A percentile compares a stretch with the other conserved stretches of the same genome.
Evolutionary conservation across 208 protist species (phyloP).

Genomic region (Blastocrithidia nonstop): DNA sequence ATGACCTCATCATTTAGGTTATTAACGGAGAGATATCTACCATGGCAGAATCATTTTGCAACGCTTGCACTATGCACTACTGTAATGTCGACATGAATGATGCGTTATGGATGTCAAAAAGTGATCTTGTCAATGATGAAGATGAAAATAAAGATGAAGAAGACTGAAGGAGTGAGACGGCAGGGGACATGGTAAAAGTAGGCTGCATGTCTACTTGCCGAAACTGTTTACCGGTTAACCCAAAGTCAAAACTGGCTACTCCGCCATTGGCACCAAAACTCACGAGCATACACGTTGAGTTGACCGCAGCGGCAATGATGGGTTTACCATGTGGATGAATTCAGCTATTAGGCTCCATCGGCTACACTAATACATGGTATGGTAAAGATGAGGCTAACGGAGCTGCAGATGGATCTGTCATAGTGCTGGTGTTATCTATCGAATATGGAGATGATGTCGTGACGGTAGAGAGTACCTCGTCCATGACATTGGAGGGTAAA

Average conservation of each 20-base stretch:
- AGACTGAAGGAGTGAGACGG: constrained; percentile 39
- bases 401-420: not conserved
- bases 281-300: constrained; percentile 26
- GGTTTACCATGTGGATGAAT: constrained; percentile 59
- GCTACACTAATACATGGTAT: not conserved
- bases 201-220: constrained; percentile 40
- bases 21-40: too few relatives aligned
- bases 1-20: too few relatives aligned
- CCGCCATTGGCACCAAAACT: constrained; percentile 49
- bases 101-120: too few relatives aligned
- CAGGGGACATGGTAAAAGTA: constrained; percentile 36
- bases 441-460: not conserved
- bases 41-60: too few relatives aligned
- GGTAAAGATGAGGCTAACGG: not conserved
- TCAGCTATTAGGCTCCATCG: constrained; percentile 27
- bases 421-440: not conserved
- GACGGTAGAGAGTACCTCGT: not conserved
- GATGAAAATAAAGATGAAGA: too few relatives aligned
- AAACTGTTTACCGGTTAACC: constrained; percentile 30
- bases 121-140: too few relatives aligned
- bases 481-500: constrained; percentile 2
- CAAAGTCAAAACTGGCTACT: constrained; percentile 61
- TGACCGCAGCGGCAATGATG: constrained; percentile 50
- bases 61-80: too few relatives aligned
- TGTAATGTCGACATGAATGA: too few relatives aligned